These are phyloP conservation scores for Diutina siamensis DNA, from an alignment of 1,139 yeast genomes.

Conservation along the genomic window DNA sequence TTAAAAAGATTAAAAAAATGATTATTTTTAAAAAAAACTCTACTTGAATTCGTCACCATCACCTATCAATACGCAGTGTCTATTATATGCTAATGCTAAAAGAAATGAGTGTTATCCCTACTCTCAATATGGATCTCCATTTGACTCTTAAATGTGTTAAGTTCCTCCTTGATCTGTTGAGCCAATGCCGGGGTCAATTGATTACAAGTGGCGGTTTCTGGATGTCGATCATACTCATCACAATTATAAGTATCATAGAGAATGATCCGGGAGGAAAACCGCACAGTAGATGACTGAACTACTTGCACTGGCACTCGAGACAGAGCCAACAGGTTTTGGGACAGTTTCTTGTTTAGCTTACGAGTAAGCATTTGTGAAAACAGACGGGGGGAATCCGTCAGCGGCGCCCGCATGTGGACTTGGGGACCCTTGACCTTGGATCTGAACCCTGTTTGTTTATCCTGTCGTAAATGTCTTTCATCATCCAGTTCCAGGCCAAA, in stretches of 20 bases:
- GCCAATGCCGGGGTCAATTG: slow-evolving; percentile 84
- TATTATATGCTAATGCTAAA: slow-evolving; percentile 17
- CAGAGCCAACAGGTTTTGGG: slow-evolving; percentile 10
- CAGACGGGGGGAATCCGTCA: slow-evolving; percentile 16
- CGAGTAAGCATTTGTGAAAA: slow-evolving; percentile 21
- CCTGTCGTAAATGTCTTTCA: background rate
- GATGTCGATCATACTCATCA: slow-evolving; percentile 84
- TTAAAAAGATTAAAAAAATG: too few relatives aligned
- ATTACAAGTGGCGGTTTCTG: slow-evolving; percentile 89
- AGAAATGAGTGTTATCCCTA: slow-evolving; percentile 73
- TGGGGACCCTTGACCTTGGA: background rate
- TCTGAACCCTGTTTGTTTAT: background rate
- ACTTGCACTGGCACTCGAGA: slow-evolving; percentile 12
- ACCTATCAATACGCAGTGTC: background rate
- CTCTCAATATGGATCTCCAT: slow-evolving; percentile 80
- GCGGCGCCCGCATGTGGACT: background rate
- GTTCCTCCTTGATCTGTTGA: slow-evolving; percentile 76
- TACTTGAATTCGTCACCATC: too few relatives aligned
- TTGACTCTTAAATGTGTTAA: slow-evolving; percentile 62
- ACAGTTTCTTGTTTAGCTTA: slow-evolving; percentile 13
- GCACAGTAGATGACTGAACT: slow-evolving; percentile 23
- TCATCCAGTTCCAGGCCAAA: slow-evolving; percentile 5
- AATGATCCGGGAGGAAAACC: slow-evolving; percentile 74
- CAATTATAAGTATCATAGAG: slow-evolving; percentile 80
- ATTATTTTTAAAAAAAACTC: too few relatives aligned